Base-by-base conservation (phyloP, 2,329 filamentous ascomycete species). In the Ascosphaera apis region DNA sequence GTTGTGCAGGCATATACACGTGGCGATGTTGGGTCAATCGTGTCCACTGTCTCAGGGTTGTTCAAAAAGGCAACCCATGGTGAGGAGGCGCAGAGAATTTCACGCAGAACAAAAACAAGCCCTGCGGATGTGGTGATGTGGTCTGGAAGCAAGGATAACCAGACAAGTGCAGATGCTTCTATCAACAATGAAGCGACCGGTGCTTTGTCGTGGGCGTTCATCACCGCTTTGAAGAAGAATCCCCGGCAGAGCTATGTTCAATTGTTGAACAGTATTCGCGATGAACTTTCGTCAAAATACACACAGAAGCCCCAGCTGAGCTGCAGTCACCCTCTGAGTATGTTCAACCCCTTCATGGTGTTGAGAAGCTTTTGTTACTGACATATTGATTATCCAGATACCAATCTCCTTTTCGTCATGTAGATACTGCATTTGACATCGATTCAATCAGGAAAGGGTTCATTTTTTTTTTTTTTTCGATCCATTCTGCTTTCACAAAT, bases 151-250 rank as follows among this genome's bases (percentile, higher is more conserved):
- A 93, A 92, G 58, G 88, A 98, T 52, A 72, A 76, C 41, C 88
- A 95, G 58, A 98, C 88, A 47, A 91, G 83, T 40, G 79, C 82
- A 58, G 88, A 98, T 54, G 84, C 88, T 9, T 79, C 73, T 18
- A 93, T 95, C 45, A 71, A 67, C 31, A 73, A 81, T 38, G 69
- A 93, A 58, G 86, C 88, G 23, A 98, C 88, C 0, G 88, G 88
- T 37, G 88, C 88, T 55, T 95, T 98, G 88, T 92, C 83, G 3
- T 93, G 79, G 72, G 88, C 88, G 2, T 98, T 98, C 55, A 88
- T 98, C 54, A 73, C 68, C 1, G 76, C 84, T 15, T 67, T 95
- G 49, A 84, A 79, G 64, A 82, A 84, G 62, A 91, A 91, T 51
- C 82, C 82, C 1, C 76, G 91, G 53, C 88, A 95, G 62, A 92